Conservation (phyloP, 1,284 basidiomycete genomes). For the Veloporphyrellus conicus region DNA sequence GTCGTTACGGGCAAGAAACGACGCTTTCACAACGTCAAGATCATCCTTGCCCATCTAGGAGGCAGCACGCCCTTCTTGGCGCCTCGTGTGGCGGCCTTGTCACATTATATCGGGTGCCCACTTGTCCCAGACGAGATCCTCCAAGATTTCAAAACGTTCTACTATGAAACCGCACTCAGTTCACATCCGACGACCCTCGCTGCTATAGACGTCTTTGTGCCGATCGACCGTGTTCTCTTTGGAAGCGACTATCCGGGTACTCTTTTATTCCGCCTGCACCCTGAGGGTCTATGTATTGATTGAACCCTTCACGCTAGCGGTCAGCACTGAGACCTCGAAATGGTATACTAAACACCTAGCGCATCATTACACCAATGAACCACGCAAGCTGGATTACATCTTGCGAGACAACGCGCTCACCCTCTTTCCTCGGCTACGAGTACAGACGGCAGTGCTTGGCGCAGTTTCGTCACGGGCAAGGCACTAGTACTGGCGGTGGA, state of each 20-base stretch:
- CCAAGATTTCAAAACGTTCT: slow-evolving; percentile 62
- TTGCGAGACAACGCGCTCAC: slow-evolving; percentile 45
- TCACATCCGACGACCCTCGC: slow-evolving; percentile 49
- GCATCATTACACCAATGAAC: slow-evolving; percentile 40
- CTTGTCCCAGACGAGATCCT: slow-evolving; percentile 59
- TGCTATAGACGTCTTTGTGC: slow-evolving; percentile 47
- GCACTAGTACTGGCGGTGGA: no score
- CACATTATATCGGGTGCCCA: slow-evolving; percentile 61
- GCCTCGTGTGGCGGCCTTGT: slow-evolving; percentile 59
- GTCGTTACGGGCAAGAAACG: slow-evolving; percentile 67
- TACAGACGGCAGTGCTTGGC: neutral
- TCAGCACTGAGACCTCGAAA: slow-evolving; percentile 46
- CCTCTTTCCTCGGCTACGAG: slow-evolving; percentile 42
- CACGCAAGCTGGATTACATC: slow-evolving; percentile 37
- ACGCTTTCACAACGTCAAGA: slow-evolving; percentile 51
- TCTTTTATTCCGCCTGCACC: neutral
- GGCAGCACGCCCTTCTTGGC: slow-evolving; percentile 59
- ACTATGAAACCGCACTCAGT: slow-evolving; percentile 66
- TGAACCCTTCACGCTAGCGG: slow-evolving; percentile 40
- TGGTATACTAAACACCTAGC: slow-evolving; percentile 59
- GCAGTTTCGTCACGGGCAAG: neutral
- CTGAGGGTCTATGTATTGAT: slow-evolving; percentile 3
- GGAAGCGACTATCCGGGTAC: slow-evolving; percentile 73
- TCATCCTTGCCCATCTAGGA: slow-evolving; percentile 67
- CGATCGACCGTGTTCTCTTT: slow-evolving; percentile 50